phyloP scores from a whole-genome alignment of 169 alveolate genomes.

The Plasmodium berghei region DNA sequence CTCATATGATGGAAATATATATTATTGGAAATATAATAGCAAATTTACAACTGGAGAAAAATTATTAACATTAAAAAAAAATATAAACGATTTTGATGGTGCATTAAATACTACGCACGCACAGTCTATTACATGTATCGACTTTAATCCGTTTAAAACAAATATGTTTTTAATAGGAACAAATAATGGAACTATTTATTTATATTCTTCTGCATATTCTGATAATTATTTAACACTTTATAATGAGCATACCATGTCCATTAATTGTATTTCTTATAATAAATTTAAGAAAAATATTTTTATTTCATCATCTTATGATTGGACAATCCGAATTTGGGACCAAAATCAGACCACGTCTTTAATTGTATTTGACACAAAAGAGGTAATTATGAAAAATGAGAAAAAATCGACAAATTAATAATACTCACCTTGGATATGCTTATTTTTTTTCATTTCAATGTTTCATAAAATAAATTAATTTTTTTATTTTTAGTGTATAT shows the following conservation, averaged over 20 bases:
- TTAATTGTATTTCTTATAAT: slow-evolving; percentile 43
- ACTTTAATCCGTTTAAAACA: slow-evolving; percentile 62
- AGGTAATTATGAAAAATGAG: slow-evolving; percentile 6
- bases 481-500: slow-evolving; percentile 34
- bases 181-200: slow-evolving; percentile 49
- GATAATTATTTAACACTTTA: slow-evolving; percentile 37
- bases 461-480: too few species aligned
- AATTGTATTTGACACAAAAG: slow-evolving; percentile 51
- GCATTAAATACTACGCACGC: slow-evolving; percentile 34
- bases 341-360: slow-evolving; percentile 13
- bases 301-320: slow-evolving; percentile 71
- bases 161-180: slow-evolving; percentile 73
- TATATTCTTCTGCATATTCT: slow-evolving; percentile 66
- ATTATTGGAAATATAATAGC: slow-evolving; percentile 59
- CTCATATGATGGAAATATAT: slow-evolving; percentile 72
- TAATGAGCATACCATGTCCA: slow-evolving; percentile 64
- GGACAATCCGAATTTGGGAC: slow-evolving; percentile 74
- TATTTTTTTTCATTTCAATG: too few species aligned
- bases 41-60: slow-evolving; percentile 73
- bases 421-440: too few species aligned
- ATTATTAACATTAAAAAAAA: slow-evolving; percentile 55
- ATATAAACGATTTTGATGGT: slow-evolving; percentile 21
- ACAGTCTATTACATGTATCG: slow-evolving; percentile 72
- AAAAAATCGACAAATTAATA: background rate
- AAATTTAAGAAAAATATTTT: slow-evolving; percentile 27